phyloP scores from a whole-genome alignment of 2,329 filamentous ascomycete genomes.

The Penicillium corylophilum region DNA sequence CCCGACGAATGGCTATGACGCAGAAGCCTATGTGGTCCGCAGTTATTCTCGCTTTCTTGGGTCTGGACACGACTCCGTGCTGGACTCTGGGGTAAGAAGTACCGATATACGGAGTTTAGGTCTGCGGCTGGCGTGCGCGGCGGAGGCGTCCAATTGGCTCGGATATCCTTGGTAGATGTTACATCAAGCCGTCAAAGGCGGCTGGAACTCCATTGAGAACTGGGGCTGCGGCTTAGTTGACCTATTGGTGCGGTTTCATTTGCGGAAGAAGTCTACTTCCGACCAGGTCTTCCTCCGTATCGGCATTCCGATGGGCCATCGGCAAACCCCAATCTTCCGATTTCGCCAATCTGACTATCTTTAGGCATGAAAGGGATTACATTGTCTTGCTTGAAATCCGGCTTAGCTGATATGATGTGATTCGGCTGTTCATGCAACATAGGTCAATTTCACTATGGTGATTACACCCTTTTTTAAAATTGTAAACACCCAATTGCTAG shows the following conservation, averaged over 20 bases:
- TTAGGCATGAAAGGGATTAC: no score
- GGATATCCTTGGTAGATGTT: background rate
- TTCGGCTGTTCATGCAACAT: background rate
- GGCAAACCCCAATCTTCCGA: slow-evolving; percentile 7
- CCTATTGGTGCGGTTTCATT: slow-evolving; percentile 13
- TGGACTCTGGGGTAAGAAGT: slow-evolving; percentile 20
- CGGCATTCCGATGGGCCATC: slow-evolving; percentile 20
- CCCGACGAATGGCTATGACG: slow-evolving; percentile 6
- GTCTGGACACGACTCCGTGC: slow-evolving; percentile 10
- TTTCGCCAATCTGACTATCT: slow-evolving; percentile 14
- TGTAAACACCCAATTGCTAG: no score
- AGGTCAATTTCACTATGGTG: no score
- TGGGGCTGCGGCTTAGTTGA: slow-evolving; percentile 7
- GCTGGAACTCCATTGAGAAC: background rate
- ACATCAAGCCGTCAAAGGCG: background rate
- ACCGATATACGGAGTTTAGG: slow-evolving; percentile 20
- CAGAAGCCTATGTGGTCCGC: slow-evolving; percentile 3
- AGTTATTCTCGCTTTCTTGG: background rate
- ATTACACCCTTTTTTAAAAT: no score
- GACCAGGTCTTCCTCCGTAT: slow-evolving; percentile 18
- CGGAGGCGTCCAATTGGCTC: slow-evolving; percentile 8
- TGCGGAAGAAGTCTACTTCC: slow-evolving; percentile 13
- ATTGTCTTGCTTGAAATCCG: no score
- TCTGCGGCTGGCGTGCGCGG: background rate
- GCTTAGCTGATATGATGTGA: background rate